Evolutionary conservation across 352 stramenopile genomes (phyloP), one percentile per base, ranked within the genome.

Genomic region (Phytophthora palmivora): DNA sequence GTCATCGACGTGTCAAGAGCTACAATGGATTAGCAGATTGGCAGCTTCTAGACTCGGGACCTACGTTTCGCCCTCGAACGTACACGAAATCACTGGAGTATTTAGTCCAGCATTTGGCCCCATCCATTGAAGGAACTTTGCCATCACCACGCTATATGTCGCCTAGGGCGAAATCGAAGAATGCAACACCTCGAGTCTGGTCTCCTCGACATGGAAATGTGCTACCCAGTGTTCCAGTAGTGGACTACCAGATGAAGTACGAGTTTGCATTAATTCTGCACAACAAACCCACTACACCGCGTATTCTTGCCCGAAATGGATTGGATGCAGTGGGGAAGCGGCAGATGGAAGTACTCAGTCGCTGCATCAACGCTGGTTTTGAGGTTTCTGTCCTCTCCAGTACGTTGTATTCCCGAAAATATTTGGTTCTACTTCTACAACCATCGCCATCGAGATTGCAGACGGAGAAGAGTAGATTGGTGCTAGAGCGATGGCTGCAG

Each of bases 181-280:
- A 65, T 7, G 71, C 74, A 2, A 48, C 78, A 41, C 82, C 84
- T 36, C 84, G 84, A 64, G 85, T 92, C 43, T 92, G 82, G 83
- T 89, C 82, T 6, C 79, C 82, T n/a, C 74, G 80, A 6, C 84
- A 81, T 28, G 69, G 79, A 24, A 82, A 68, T 4, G 73, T 54
- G 0, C 79, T 80, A 0, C 66, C 74, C 1, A 55, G 69, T 4
- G 58, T 67, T 11, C 41, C 58, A 2, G 57, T 76, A 3, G 58
- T 72, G 4, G 84, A 89, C 48, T 89, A 81, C 49, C 83, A 70
- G 39, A 88, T 92, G 61, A 89, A 87, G 65, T 95, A 94, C 61
- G 84, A 95, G 52, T 95, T 94, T 50, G 87, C 87, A 11, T 68
- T 95, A 15, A 87, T 95, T 14, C 60, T 95, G 33, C 84, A 91